Conservation (phyloP, 768 basidiomycete species). For the Trametes cingulata region DNA sequence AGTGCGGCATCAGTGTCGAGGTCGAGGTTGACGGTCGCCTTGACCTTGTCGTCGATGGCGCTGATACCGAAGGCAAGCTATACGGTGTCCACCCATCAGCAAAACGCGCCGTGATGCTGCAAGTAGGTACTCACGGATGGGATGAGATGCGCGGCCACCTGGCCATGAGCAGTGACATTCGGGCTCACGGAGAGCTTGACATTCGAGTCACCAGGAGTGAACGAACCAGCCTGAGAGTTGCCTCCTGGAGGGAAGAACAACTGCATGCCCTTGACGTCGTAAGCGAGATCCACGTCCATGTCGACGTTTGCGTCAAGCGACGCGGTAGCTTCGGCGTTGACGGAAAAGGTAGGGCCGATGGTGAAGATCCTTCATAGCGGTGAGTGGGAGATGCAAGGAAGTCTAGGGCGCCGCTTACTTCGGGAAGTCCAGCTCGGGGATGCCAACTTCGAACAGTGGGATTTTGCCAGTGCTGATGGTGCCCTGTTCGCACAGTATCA, state of each 20-base stretch:
- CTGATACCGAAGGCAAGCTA: slow-evolving; percentile 45
- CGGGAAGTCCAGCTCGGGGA: slow-evolving; percentile 53
- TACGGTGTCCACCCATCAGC: background rate
- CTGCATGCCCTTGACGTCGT: slow-evolving; percentile 42
- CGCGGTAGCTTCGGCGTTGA: slow-evolving; percentile 36
- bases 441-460: slow-evolving; percentile 41
- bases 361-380: slow-evolving; percentile 40
- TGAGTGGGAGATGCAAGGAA: background rate
- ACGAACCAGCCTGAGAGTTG: slow-evolving; percentile 21
- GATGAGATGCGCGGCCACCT: slow-evolving; percentile 48
- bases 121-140: slow-evolving; percentile 31
- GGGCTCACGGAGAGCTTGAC: slow-evolving; percentile 45
- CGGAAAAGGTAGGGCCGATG: slow-evolving; percentile 49
- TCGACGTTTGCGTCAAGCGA: slow-evolving; percentile 40
- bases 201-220: slow-evolving; percentile 30
- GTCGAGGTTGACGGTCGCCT: slow-evolving; percentile 44
- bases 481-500: slow-evolving; percentile 29
- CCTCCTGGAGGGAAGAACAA: slow-evolving; percentile 45
- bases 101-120: background rate
- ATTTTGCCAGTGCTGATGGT: slow-evolving; percentile 45
- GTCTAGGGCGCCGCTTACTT: slow-evolving; percentile 35
- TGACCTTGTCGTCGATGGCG: slow-evolving; percentile 39
- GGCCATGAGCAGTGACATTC: slow-evolving; percentile 42
- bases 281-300: slow-evolving; percentile 44
- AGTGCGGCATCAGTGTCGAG: slow-evolving; percentile 34